phyloP scores from a whole-genome alignment of 2,329 filamentous ascomycete genomes.

The Aschersonia sp. region DNA sequence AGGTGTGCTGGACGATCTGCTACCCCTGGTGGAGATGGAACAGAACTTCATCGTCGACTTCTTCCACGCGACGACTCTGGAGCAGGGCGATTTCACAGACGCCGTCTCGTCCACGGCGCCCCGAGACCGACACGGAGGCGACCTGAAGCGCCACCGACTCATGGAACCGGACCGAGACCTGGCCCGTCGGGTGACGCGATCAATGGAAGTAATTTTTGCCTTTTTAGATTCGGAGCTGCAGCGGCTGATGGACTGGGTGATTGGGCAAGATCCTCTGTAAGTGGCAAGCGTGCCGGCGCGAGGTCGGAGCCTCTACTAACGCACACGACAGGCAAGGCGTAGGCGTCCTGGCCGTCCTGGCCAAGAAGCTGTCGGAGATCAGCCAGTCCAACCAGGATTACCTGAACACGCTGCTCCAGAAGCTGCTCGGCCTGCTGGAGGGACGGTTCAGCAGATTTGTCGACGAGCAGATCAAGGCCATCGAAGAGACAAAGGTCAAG shows the following conservation, averaged over 20 bases:
- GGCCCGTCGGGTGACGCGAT: conserved; percentile 68
- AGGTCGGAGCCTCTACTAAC: neutral
- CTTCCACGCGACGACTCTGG: conserved; percentile 83
- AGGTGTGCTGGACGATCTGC: conserved; percentile 64
- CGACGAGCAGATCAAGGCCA: conserved; percentile 86
- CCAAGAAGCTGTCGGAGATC: conserved; percentile 64
- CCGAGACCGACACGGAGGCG: conserved; percentile 53
- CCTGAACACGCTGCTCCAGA: conserved; percentile 64
- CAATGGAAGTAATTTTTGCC: conserved; percentile 78
- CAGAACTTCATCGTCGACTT: conserved; percentile 97
- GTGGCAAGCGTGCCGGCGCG: conserved; percentile 16
- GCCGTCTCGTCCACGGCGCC: conserved; percentile 53
- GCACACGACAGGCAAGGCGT: conserved; percentile 57
- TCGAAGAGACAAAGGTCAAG: conserved; percentile 97
- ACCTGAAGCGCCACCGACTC: conserved; percentile 58
- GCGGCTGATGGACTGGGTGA: conserved; percentile 68
- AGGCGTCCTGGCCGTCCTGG: conserved; percentile 68
- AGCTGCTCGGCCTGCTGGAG: conserved; percentile 60
- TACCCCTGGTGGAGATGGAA: conserved; percentile 76
- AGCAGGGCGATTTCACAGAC: conserved; percentile 72
- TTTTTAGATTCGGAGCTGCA: conserved; percentile 71
- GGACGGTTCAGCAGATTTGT: conserved; percentile 76
- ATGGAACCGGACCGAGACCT: conserved; percentile 83
- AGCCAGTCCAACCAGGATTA: conserved; percentile 91
- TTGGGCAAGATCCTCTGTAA: conserved; percentile 68